Evolutionary conservation across 768 basidiomycete species (phyloP).

Genomic region (Amylocystis lapponica): DNA sequence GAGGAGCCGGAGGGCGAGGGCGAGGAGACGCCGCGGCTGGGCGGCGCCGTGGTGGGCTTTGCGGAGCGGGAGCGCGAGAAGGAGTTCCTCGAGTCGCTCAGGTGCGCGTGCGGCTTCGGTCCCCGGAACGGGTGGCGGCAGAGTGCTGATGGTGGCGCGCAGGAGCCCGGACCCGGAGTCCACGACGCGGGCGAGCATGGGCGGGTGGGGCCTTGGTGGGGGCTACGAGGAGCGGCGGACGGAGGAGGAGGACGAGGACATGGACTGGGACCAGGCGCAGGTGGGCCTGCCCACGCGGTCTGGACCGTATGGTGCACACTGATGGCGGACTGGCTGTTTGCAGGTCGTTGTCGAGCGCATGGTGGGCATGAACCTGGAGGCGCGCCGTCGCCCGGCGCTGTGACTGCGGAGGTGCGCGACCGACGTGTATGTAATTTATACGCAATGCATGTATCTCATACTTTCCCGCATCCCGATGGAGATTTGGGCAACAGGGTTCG

Average conservation of each 20-base stretch:
- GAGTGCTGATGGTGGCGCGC: slow-evolving; percentile 3
- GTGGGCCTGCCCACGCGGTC: slow-evolving; percentile 24
- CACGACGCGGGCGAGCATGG: slow-evolving; percentile 44
- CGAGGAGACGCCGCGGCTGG: slow-evolving; percentile 10
- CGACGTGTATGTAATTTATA: too few species aligned
- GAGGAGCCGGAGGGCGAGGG: slow-evolving; percentile 20
- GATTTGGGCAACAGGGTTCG: too few species aligned
- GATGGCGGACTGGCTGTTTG: background rate
- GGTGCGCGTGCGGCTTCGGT: slow-evolving; percentile 24
- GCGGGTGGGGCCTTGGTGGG: slow-evolving; percentile 70
- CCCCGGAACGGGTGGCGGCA: background rate
- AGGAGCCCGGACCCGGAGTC: slow-evolving; percentile 51
- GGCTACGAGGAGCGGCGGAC: slow-evolving; percentile 43
- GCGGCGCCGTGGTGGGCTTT: slow-evolving; percentile 19
- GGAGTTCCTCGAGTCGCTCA: slow-evolving; percentile 50
- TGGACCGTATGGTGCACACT: background rate
- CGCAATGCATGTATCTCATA: too few species aligned
- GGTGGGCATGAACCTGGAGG: slow-evolving; percentile 27
- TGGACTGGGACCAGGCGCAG: slow-evolving; percentile 72
- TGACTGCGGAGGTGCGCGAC: too few species aligned
- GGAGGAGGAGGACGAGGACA: slow-evolving; percentile 48
- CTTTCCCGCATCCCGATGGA: too few species aligned
- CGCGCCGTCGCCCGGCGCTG: too few species aligned
- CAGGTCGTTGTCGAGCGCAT: slow-evolving; percentile 27
- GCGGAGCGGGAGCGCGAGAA: slow-evolving; percentile 43